Conservation (phyloP, 441 rosid genomes). For the Croton setiger region DNA sequence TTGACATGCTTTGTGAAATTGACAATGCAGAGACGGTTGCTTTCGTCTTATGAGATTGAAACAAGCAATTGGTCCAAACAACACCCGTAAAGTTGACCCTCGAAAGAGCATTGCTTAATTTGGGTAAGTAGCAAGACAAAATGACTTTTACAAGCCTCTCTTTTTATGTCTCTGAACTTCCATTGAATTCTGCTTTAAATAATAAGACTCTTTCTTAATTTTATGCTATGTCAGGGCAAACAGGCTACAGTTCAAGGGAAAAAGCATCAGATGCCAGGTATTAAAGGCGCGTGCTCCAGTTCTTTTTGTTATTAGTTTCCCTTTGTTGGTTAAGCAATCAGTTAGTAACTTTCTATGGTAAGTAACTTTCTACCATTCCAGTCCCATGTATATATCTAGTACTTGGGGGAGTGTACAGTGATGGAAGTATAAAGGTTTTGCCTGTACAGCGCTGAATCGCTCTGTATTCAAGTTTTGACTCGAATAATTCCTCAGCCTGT, state of each 20-base stretch:
- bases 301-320: not conserved
- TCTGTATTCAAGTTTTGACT: slow-evolving; percentile 29
- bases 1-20: slow-evolving; percentile 13
- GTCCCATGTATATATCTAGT: slow-evolving; percentile 18
- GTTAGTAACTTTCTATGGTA: slow-evolving; percentile 12
- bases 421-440: slow-evolving; percentile 12
- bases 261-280: slow-evolving; percentile 13
- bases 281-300: slow-evolving; percentile 11
- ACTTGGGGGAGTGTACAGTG: slow-evolving; percentile 23
- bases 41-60: slow-evolving; percentile 62
- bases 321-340: slow-evolving; percentile 1
- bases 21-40: slow-evolving; percentile 71
- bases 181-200: not conserved
- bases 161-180: not conserved
- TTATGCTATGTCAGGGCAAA: not conserved
- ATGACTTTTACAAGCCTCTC: not conserved
- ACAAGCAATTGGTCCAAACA: slow-evolving; percentile 33
- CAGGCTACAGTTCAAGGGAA: not conserved
- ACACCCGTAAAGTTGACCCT: slow-evolving; percentile 23
- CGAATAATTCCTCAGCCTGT: not conserved
- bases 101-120: slow-evolving; percentile 37
- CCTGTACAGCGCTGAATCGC: slow-evolving; percentile 25
- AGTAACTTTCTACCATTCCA: slow-evolving; percentile 8
- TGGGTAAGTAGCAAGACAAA: slow-evolving; percentile 15
- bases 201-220: not conserved